These are phyloP conservation scores for Trichophyton mentagrophytes DNA, from an alignment of 2,329 filamentous ascomycete genomes.

Conservation along the genomic window DNA sequence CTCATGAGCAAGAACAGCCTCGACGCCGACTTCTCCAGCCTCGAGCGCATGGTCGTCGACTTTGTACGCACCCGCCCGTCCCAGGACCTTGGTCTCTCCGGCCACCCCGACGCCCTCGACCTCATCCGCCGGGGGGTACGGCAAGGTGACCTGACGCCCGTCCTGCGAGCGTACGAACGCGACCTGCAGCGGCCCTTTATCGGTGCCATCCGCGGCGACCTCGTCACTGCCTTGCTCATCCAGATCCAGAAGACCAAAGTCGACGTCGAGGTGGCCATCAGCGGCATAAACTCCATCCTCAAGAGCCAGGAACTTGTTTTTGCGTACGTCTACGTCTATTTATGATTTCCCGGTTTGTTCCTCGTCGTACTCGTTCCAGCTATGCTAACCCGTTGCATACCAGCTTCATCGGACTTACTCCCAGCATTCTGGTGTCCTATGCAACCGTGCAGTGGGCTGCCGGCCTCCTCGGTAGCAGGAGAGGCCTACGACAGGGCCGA, in stretches of 20 bases:
- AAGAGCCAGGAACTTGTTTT: constrained; percentile 97
- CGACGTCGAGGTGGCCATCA: constrained; percentile 89
- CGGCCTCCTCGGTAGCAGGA: constrained; percentile 55
- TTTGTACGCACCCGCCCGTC: constrained; percentile 71
- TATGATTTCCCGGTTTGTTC: not conserved
- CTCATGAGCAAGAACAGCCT: constrained; percentile 92
- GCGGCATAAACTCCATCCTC: constrained; percentile 83
- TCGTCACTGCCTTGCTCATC: constrained; percentile 81
- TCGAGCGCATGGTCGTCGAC: constrained; percentile 96
- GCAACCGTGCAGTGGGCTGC: constrained; percentile 60
- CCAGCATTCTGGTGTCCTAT: constrained; percentile 76
- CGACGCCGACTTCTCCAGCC: constrained; percentile 74
- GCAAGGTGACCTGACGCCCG: constrained; percentile 85
- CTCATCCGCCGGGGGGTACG: constrained; percentile 67
- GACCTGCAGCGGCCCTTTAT: constrained; percentile 71
- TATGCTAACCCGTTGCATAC: constrained; percentile 5
- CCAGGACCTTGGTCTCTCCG: constrained; percentile 31
- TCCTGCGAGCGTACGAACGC: constrained; percentile 80
- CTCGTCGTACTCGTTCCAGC: not conserved
- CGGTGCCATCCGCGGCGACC: constrained; percentile 71
- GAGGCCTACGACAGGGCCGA: constrained; percentile 51
- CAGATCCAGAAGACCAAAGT: constrained; percentile 99
- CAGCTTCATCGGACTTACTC: constrained; percentile 84
- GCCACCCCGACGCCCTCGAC: constrained; percentile 57
- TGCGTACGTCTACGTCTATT: constrained; percentile 34